These are phyloP conservation scores for Zygnema circumcarinatum DNA, from an alignment of 139 green algal species.

Conservation along the genomic window DNA sequence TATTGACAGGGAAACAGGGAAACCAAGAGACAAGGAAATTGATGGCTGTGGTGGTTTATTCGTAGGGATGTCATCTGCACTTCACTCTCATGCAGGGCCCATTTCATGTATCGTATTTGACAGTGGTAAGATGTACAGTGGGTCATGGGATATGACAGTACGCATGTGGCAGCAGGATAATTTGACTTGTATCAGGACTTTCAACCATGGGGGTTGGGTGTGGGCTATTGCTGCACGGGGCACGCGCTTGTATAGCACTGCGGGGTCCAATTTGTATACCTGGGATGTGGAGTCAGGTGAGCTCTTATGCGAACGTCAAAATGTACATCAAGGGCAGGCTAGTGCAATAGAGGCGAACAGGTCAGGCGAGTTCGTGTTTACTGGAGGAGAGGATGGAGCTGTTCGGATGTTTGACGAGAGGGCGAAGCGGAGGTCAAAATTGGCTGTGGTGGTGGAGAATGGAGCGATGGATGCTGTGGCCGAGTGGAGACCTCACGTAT, in stretches of 20 bases:
- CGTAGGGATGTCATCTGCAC: neutral
- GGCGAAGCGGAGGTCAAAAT: neutral
- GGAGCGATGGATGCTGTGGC: constrained; percentile 25
- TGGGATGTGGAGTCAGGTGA: constrained; percentile 54
- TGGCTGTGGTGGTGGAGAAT: neutral
- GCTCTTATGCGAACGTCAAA: constrained; percentile 14
- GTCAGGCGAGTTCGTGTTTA: constrained; percentile 42
- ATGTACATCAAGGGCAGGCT: constrained; percentile 27
- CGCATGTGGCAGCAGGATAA: neutral
- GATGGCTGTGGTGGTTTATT: neutral
- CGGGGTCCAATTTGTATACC: constrained; percentile 33
- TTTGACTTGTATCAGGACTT: neutral
- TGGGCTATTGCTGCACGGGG: constrained; percentile 21
- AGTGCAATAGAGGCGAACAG: constrained; percentile 21
- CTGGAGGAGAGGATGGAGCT: constrained; percentile 45
- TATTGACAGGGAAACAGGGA: neutral
- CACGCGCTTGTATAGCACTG: constrained; percentile 24
- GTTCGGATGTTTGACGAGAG: constrained; percentile 54
- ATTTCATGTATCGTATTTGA: constrained; percentile 39
- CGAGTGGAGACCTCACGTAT: constrained; percentile 25
- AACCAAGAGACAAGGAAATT: no score
- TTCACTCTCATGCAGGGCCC: constrained; percentile 31
- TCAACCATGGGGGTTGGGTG: constrained; percentile 38
- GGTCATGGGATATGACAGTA: constrained; percentile 46
- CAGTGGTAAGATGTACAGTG: constrained; percentile 13